A percentile compares a stretch with the other conserved stretches of the same genome.
phyloP scores from a whole-genome alignment of 495 filamentous ascomycete species.

The Lepraria neglecta region DNA sequence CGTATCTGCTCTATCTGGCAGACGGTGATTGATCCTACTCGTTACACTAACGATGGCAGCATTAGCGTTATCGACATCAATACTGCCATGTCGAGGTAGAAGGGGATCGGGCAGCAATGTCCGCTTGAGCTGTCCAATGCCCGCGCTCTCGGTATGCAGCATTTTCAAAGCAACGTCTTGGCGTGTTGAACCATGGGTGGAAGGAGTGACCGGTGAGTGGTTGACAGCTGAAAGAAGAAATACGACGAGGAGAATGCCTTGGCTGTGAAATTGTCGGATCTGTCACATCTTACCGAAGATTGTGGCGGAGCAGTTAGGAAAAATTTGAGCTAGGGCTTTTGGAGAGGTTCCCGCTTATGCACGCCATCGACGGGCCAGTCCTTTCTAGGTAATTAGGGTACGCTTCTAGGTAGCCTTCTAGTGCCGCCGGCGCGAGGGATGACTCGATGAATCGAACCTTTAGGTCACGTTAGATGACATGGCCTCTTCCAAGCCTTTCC shows the following conservation, averaged over 20 bases:
- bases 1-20: no score
- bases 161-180: not conserved
- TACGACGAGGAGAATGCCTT: conserved; percentile 6
- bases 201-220: not conserved
- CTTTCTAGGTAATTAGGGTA: not conserved
- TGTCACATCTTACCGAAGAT: not conserved
- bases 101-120: conserved; percentile 1
- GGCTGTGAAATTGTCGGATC: not conserved
- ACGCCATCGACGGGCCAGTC: not conserved
- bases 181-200: not conserved
- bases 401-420: not conserved
- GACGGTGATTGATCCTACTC: not conserved
- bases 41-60: not conserved
- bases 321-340: not conserved
- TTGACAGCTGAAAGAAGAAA: not conserved
- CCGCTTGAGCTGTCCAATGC: not conserved
- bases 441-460: not conserved
- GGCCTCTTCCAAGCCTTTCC: not conserved
- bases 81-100: not conserved
- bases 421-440: not conserved
- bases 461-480: not conserved
- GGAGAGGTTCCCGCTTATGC: conserved; percentile 12
- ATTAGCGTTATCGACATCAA: not conserved
- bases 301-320: not conserved
- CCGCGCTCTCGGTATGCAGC: not conserved